Base-by-base conservation (phyloP, 768 basidiomycete genomes). In the Paxillus ammoniavirescens region DNA sequence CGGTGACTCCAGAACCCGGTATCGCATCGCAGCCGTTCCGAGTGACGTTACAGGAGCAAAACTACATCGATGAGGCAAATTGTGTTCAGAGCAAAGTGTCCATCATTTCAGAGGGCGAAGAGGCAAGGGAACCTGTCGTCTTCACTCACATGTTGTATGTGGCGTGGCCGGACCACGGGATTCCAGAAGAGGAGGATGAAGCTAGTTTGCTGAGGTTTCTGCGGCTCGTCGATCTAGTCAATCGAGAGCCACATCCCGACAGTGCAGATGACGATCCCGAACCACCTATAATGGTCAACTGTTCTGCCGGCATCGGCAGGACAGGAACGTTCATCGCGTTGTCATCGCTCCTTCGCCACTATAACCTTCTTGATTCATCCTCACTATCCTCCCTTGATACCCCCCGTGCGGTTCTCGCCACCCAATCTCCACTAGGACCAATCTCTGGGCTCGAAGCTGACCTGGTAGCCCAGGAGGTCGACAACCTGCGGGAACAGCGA, bases 271-370 rank as follows among this genome's bases (percentile, higher is more conserved):
- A 61, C 30, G 80, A 86, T 59, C 73, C 79, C 13, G 84, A 87
- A 57, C 87, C 88, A n/a, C 91, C 91, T 0, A 79, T 89, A 57
- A 80, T 94, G 61, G 79, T 91, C 30, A 83, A 89, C 56, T 95
- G 93, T 65, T 93, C 91, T 26, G 93, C 93, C 1, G 93, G 93
- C 4, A 78, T 94, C 53, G 93, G 93, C 3, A 80, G 93, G 35
- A 93, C 93, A 4, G 93, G 93, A 15, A 81, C 91, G 6, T 93
- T 92, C 71, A 89, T 95, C 64, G 83, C 89, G 0, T 65, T 93
- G 38, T 83, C 83, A 8, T 93, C 91, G 12, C 73, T 94, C 36
- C 75, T 93, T n/a, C 87, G 91, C 28, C 67, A 75, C 31, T 69
- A 82, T 56, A 77, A 74, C 30, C 73, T 85, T 51, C 73, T 81